phyloP scores from a whole-genome alignment of 306 rosid genomes.

The Quercus engelmannii region DNA sequence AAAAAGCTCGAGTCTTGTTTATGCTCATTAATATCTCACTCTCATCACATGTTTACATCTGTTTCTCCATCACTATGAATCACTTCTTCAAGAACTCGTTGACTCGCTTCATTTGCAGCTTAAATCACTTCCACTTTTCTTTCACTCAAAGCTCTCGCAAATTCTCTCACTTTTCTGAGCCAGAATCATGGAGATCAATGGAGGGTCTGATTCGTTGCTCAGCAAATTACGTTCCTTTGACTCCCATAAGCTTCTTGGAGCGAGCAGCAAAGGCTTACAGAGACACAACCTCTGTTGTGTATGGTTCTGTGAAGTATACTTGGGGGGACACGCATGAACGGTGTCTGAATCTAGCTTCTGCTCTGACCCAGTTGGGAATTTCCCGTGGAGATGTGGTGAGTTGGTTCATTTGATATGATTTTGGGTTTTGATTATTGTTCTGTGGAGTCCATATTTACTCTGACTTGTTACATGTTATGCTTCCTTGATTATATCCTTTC shows the following conservation, averaged over 20 bases:
- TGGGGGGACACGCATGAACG: conserved; percentile 74
- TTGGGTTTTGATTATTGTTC: neutral
- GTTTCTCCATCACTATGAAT: conserved; percentile 21
- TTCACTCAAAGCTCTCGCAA: neutral
- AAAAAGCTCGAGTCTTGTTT: too few species aligned
- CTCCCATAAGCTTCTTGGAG: conserved; percentile 74
- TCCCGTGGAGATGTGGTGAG: conserved; percentile 77
- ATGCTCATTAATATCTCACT: too few species aligned
- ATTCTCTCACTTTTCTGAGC: conserved; percentile 18
- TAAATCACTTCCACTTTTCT: neutral
- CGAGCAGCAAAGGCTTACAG: conserved; percentile 64
- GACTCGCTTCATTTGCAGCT: conserved; percentile 14
- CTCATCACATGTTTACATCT: too few species aligned
- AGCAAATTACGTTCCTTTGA: conserved; percentile 64
- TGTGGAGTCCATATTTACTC: neutral
- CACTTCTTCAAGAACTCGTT: conserved; percentile 20
- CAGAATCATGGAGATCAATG: conserved; percentile 53
- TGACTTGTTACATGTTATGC: neutral
- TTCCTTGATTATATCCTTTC: neutral
- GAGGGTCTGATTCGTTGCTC: conserved; percentile 60
- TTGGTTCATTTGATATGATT: neutral
- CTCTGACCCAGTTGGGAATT: conserved; percentile 61
- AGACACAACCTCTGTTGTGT: conserved; percentile 56
- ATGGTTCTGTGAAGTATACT: conserved; percentile 44
- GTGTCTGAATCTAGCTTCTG: conserved; percentile 66